Conservation (phyloP, 345 rosid species). For the Ceriops tagal region DNA sequence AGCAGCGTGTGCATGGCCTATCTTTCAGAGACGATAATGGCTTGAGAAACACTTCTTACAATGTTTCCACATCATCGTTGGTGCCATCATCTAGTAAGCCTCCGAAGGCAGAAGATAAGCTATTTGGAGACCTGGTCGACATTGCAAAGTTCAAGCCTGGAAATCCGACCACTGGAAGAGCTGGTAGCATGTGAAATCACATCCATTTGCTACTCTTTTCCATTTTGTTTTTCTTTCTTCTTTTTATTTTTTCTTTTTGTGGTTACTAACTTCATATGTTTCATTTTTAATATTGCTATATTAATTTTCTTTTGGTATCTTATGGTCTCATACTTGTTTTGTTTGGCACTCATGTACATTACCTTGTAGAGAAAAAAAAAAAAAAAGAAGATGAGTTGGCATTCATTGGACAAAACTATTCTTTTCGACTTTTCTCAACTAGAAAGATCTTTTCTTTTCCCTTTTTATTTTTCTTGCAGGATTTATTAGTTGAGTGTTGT, state of each 20-base stretch:
- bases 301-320: too few relatives aligned
- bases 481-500: too few relatives aligned
- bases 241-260: constrained; percentile 6
- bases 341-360: too few relatives aligned
- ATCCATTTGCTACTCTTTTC: constrained; percentile 2
- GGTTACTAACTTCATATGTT: too few relatives aligned
- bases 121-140: constrained; percentile 96
- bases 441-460: too few relatives aligned
- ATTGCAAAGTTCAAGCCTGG: constrained; percentile 74
- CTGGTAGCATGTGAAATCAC: constrained; percentile 73
- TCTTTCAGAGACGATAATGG: constrained; percentile 22
- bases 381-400: too few relatives aligned
- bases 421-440: too few relatives aligned
- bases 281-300: too few relatives aligned
- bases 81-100: constrained; percentile 55
- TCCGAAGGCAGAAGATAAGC: constrained; percentile 51
- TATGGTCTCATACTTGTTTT: too few relatives aligned
- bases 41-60: constrained; percentile 40
- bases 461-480: too few relatives aligned
- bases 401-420: too few relatives aligned
- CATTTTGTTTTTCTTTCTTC: not conserved
- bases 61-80: constrained; percentile 52
- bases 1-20: constrained; percentile 62
- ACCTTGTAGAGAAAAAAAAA: too few relatives aligned
- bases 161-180: constrained; percentile 60